Base-by-base conservation (phyloP, 129 eudicot species). In the Centella asiatica region DNA sequence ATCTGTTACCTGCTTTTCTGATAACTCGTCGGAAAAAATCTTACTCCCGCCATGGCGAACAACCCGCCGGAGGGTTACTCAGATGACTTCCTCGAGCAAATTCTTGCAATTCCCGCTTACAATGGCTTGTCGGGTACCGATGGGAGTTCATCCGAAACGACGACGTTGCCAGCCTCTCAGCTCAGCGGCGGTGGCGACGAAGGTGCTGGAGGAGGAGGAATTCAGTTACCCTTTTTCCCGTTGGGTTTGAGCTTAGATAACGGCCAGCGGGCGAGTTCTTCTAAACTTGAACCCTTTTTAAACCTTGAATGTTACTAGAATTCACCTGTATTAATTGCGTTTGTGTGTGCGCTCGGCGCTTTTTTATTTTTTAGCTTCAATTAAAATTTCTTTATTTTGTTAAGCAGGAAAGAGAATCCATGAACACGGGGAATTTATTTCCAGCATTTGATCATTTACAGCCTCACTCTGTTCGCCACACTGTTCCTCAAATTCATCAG, bases 51-150 rank as follows among this genome's bases (percentile, higher is more conserved):
- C 81, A 87, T 87, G 95, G 85, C 90, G 36, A 58, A 64, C 2
- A 83, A 87, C 75, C 87, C 85, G 70, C 78, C 90, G 69, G 88
- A 80, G 64, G 85, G 85, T 0, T 80, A 78, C 77, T 74, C 79
- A 4, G 95, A 86, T 63, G 95, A 87, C 49, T 87, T 87, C 70
- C 83, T 87, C n/a, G 95, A 87, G 56, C 95, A 87, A 59, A 87
- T 87, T 36, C 90, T 87, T 46, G 80, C 90, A 24, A 72, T 83
- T 45, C 95, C 95, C 45, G 64, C 86, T 8, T 82, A 79, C 69
- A 60, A 60, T 60, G 77, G 79, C 77, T 67, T 71, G 28, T 51
- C 76, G 45, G 68, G 17, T 22, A 44, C 76, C 37, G 85, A 72
- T 31, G 82, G 80, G 2, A 29, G 32, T 31, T 73, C 85, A 15